A percentile compares a stretch with the other conserved stretches of the same genome.
phyloP scores from a whole-genome alignment of 2,329 filamentous ascomycete species.

The Fusarium sp. region DNA sequence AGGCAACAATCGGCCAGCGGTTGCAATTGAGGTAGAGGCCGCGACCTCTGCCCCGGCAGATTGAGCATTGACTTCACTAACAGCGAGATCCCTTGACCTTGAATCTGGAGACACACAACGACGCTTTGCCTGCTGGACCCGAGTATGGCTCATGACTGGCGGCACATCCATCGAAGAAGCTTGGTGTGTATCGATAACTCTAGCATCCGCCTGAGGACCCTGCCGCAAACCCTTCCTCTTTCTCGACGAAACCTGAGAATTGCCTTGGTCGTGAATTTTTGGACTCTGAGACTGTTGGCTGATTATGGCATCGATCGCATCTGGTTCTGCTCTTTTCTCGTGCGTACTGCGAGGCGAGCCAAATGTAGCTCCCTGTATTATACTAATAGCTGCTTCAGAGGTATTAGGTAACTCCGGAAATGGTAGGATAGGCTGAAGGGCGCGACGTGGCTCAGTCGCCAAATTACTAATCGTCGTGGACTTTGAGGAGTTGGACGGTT shows the following conservation, averaged over 20 bases:
- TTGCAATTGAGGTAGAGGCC: constrained; percentile 27
- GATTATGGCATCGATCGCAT: neutral
- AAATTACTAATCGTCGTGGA: constrained; percentile 5
- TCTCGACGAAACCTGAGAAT: neutral
- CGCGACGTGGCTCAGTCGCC: constrained; percentile 28
- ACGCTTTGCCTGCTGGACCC: constrained; percentile 45
- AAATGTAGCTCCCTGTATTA: constrained; percentile 2
- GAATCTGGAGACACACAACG: constrained; percentile 46
- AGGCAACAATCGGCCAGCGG: constrained; percentile 23
- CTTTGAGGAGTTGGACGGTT: neutral
- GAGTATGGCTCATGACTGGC: constrained; percentile 8
- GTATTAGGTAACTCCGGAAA: neutral
- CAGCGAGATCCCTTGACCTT: constrained; percentile 19
- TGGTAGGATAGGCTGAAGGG: constrained; percentile 25
- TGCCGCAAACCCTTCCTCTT: constrained; percentile 32
- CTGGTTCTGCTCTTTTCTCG: neutral
- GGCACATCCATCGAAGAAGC: neutral
- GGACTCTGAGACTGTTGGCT: constrained; percentile 1
- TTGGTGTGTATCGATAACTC: constrained; percentile 4
- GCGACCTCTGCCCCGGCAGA: constrained; percentile 14
- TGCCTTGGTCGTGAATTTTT: constrained; percentile 1
- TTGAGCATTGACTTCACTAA: constrained; percentile 22
- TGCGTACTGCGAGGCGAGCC: neutral
- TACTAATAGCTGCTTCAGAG: neutral
- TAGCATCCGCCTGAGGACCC: constrained; percentile 3